Evolutionary conservation across 805 yeast species (phyloP), one percentile per base, ranked within the genome.

Genomic region (Starmerella vaccinii): DNA sequence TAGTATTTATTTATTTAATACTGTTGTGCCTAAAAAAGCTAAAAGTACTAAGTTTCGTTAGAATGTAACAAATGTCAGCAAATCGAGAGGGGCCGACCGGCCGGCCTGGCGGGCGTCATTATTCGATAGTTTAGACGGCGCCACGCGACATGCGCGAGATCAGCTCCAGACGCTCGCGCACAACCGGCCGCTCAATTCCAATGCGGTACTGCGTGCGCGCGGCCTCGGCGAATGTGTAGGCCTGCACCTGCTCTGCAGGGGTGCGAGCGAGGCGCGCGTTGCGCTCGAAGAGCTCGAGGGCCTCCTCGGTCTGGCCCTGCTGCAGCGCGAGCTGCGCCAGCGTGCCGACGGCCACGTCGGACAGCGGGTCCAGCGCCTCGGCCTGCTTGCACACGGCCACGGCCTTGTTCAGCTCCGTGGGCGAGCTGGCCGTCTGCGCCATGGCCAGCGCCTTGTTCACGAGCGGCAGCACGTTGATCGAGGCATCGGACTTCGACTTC

Each of bases 271-370:
- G 75, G 51, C 76, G 76, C 49, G 92, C 81, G 53, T 90, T 82
- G 63, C 81, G 84, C 71, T 85, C 92, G 65, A 90, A 89, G 64
- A 83, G 75, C 55, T 70, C 71, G 57, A 86, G 77, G 30, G 97
- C 96, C 57, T 83, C 89, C 54, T 82, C 83, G 46, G 84, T 78
- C 64, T 82, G 76, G 67, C 85, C 90, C 61, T 76, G 78, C 72
- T 88, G 95, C 67, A 92, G 73, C 68, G 80, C 83, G 63, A 87
- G 72, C 73, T 92, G 97, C 44, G 97, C 97, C 59, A 90, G 75
- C n/a, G 92, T 80, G 59, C 87, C 77, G 65, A 85, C 77, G 40
- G 95, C 97, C 57, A 86, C 78, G 66, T 92, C 97, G 47, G 86
- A 80, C 66, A 80, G 81, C 49, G 95, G 88, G 71, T 94, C 98